These are phyloP conservation scores for Lipomyces yamadae DNA, from an alignment of 805 yeast species.

Conservation along the genomic window DNA sequence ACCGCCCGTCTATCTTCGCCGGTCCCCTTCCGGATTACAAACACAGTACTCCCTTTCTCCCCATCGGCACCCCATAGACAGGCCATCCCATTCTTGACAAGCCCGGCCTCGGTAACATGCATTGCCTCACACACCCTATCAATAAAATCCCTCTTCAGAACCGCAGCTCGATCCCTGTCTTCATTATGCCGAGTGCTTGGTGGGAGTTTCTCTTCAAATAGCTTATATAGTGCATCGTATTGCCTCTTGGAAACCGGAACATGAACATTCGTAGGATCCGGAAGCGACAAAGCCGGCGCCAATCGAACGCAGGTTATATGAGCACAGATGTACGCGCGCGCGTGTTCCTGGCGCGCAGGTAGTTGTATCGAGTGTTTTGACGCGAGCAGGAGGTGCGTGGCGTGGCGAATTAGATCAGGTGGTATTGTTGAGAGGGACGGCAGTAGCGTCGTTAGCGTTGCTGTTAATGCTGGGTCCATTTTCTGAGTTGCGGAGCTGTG, in stretches of 20 bases:
- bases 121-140: background rate
- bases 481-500: background rate
- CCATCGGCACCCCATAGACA: constrained; percentile 4
- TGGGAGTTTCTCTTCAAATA: constrained; percentile 21
- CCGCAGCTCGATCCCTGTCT: background rate
- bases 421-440: constrained; percentile 29
- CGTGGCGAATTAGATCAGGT: constrained; percentile 23
- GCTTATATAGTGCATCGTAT: constrained; percentile 19
- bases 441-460: constrained; percentile 26
- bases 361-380: constrained; percentile 22
- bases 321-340: constrained; percentile 30
- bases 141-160: background rate
- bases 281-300: constrained; percentile 17
- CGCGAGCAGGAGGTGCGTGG: constrained; percentile 21
- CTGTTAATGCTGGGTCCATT: constrained; percentile 26
- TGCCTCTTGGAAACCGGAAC: constrained; percentile 23
- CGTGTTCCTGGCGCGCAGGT: constrained; percentile 25
- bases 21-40: background rate
- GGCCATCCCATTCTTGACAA: background rate
- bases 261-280: constrained; percentile 19
- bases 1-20: background rate
- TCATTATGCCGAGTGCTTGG: background rate
- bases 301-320: constrained; percentile 31
- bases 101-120: background rate
- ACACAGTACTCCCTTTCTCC: background rate